Conservation (phyloP, 2,329 filamentous ascomycete species). For the Cryphonectria parasitica region DNA sequence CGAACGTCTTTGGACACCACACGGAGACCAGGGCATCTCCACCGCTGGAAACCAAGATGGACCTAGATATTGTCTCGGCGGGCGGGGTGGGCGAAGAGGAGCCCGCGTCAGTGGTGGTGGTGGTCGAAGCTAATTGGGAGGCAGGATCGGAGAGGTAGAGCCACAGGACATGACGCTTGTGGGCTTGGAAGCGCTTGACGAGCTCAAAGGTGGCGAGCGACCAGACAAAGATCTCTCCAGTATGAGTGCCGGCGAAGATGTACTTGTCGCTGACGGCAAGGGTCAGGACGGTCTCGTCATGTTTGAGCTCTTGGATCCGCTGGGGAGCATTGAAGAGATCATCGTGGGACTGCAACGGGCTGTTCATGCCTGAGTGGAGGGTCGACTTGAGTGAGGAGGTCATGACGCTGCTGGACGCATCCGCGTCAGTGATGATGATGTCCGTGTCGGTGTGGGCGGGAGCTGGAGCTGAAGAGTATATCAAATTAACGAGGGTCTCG, state of each 20-base stretch:
- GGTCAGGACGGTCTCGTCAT: slow-evolving; percentile 79
- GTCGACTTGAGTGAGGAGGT: neutral
- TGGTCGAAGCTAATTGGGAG: slow-evolving; percentile 35
- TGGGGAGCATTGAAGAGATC: slow-evolving; percentile 50
- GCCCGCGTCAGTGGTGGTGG: slow-evolving; percentile 46
- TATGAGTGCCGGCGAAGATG: slow-evolving; percentile 91
- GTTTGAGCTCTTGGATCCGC: slow-evolving; percentile 74
- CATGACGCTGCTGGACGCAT: slow-evolving; percentile 6
- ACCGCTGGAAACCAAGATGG: slow-evolving; percentile 85
- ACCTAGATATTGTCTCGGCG: slow-evolving; percentile 60
- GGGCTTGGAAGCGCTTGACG: slow-evolving; percentile 78
- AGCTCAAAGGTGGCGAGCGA: slow-evolving; percentile 86
- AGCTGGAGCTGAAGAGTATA: neutral
- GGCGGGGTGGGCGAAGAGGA: slow-evolving; percentile 37
- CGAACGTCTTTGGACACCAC: slow-evolving; percentile 80
- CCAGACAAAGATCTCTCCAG: slow-evolving; percentile 92
- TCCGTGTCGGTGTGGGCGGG: neutral
- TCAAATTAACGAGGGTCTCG: neutral
- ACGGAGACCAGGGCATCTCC: slow-evolving; percentile 94
- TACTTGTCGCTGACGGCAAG: slow-evolving; percentile 79
- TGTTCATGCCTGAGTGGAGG: neutral
- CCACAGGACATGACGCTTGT: slow-evolving; percentile 88
- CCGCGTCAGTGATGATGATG: neutral
- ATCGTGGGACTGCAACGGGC: slow-evolving; percentile 19
- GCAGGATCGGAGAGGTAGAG: slow-evolving; percentile 78